Evolutionary conservation across 495 filamentous ascomycete species (phyloP).

Genomic region (Pyronema omphalodes): DNA sequence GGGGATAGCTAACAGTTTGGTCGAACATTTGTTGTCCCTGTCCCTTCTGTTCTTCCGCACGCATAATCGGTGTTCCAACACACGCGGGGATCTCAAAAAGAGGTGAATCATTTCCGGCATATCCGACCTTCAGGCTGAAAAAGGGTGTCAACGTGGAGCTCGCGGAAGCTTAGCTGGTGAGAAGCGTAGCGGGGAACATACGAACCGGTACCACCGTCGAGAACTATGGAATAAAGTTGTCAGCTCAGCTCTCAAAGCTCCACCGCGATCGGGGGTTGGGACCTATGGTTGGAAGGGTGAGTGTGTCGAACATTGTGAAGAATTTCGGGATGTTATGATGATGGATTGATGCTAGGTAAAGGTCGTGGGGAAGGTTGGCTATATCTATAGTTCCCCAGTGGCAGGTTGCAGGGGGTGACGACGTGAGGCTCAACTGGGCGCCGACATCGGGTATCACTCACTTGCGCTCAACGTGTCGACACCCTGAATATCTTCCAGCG

Average conservation of each 20-base stretch:
- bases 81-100: slow-evolving; percentile 97
- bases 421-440: background rate
- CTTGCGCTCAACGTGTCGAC: too few species aligned
- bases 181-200: slow-evolving; percentile 12
- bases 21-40: slow-evolving; percentile 33
- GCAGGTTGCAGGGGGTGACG: background rate
- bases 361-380: background rate
- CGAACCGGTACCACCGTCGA: slow-evolving; percentile 98
- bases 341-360: background rate
- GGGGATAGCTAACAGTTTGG: background rate
- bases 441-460: background rate
- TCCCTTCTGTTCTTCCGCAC: slow-evolving; percentile 69
- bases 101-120: slow-evolving; percentile 87
- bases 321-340: slow-evolving; percentile 1
- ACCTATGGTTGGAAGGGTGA: slow-evolving; percentile 36
- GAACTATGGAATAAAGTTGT: slow-evolving; percentile 41
- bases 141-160: slow-evolving; percentile 8
- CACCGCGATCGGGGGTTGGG: slow-evolving; percentile 26
- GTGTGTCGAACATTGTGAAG: slow-evolving; percentile 46
- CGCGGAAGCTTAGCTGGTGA: background rate
- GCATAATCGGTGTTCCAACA: slow-evolving; percentile 91
- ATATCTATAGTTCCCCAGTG: background rate
- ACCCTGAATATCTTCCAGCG: too few species aligned
- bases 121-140: slow-evolving; percentile 76
- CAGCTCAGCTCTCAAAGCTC: slow-evolving; percentile 6